A percentile compares a stretch with the other conserved stretches of the same genome.
Conservation (phyloP, 257 asterid genomes). For the Capsicum chinense region DNA sequence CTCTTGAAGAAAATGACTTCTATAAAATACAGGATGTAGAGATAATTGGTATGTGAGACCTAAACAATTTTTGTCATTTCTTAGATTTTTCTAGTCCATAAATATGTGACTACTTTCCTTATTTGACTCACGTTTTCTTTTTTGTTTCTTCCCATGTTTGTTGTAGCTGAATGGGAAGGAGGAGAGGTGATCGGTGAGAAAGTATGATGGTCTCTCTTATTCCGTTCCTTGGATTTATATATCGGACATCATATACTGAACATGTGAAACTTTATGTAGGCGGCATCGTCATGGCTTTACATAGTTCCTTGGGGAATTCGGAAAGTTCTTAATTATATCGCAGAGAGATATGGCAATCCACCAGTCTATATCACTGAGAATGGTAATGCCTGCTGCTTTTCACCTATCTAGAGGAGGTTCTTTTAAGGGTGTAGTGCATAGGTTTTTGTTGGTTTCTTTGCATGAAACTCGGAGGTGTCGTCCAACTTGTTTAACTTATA, state of each 20-base stretch:
- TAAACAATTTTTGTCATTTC: not conserved
- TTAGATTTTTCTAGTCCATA: conserved; percentile 12
- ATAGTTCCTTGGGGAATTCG: too few species aligned
- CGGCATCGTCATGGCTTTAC: too few species aligned
- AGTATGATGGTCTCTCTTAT: conserved; percentile 35
- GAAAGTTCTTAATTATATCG: too few species aligned
- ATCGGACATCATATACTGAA: not conserved
- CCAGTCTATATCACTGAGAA: conserved; percentile 55
- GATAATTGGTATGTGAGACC: conserved; percentile 47
- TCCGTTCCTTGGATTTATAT: conserved; percentile 19
- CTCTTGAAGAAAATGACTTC: conserved; percentile 47
- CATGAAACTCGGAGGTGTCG: not conserved
- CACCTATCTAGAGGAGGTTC: not conserved
- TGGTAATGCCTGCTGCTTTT: conserved; percentile 40
- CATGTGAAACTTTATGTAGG: not conserved
- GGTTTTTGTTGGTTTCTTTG: conserved; percentile 4
- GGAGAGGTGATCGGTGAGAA: conserved; percentile 60
- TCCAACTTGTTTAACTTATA: not conserved
- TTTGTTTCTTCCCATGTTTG: conserved; percentile 27
- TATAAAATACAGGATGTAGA: conserved; percentile 54
- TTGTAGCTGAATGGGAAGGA: conserved; percentile 57
- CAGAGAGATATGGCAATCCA: too few species aligned
- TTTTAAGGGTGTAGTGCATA: not conserved
- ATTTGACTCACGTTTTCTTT: not conserved
- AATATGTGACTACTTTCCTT: not conserved